Evolutionary conservation across 148 eudicot species (phyloP), one percentile per base, ranked within the genome.

Genomic region (Silene uniflora): DNA sequence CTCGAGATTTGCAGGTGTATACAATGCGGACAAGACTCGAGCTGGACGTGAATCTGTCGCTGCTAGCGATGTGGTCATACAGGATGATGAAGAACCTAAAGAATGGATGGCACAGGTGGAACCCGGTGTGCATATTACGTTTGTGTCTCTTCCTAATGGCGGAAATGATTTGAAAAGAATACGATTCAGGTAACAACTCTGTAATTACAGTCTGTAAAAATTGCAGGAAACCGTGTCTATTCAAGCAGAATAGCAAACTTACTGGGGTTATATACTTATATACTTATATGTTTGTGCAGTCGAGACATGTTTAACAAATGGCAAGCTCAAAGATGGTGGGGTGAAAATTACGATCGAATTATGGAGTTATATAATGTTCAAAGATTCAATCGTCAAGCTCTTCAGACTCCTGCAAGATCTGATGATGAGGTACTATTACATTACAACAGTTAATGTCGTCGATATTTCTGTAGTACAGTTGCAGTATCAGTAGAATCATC

Each of bases 291-390:
- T 46, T 32, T 83, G 12, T 86, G 87, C 68, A 95, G 99, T 88
- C 98, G 99, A 46, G 99, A 96, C 39, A 84, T 91, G 97, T 96
- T 87, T 70, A 86, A 96, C 74, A 96, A 96, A 85, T 96, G 97
- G 98, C 91, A 96, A 96, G 99, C 99, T 79, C 98, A 92, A 76
- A 83, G 90, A 80, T 96, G 99, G 99, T 96, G 99, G 99, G 99
- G 98, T 16, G 99, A 96, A 72, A 96, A 96, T 69, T 96, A 83
- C 71, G 99, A 96, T 61, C 76, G 99, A 62, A 96, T 96, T 42
- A 91, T 92, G 99, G 99, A 96, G 86, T 94, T 96, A 62, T 96
- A 96, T 76, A 96, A 96, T 76, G 98, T 96, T 18, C 99, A 92
- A 77, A 91, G 89, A 91, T 96, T 96, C 88, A 96, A 92, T 65